A percentile compares a stretch with the other conserved stretches of the same genome.
phyloP scores from a whole-genome alignment of 1,284 basidiomycete genomes.

The Neonothopanus nambi region DNA sequence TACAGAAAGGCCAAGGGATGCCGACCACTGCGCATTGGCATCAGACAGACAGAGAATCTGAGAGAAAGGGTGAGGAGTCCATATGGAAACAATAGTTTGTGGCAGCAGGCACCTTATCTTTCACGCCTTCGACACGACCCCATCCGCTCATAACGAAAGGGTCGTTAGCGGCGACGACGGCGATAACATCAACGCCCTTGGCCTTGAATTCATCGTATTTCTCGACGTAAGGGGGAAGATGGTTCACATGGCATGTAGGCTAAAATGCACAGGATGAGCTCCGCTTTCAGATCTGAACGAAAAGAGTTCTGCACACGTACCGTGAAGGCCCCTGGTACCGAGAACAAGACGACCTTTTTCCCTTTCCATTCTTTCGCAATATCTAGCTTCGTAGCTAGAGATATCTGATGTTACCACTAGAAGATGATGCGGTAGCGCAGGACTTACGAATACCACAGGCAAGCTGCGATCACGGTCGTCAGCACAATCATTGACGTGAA shows the following conservation, averaged over 20 bases:
- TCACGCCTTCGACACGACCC: constrained; percentile 65
- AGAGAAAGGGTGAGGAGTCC: background rate
- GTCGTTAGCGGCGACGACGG: constrained; percentile 73
- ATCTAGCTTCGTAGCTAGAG: constrained; percentile 48
- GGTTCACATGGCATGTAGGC: constrained; percentile 75
- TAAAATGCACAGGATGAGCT: constrained; percentile 25
- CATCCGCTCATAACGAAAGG: constrained; percentile 81
- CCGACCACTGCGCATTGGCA: constrained; percentile 63
- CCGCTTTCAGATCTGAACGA: constrained; percentile 3
- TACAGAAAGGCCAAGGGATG: constrained; percentile 56
- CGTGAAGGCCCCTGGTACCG: constrained; percentile 81
- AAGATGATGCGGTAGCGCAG: background rate
- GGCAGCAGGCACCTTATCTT: constrained; percentile 63
- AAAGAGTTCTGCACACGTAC: constrained; percentile 38
- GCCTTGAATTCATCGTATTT: constrained; percentile 68
- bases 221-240: constrained; percentile 70
- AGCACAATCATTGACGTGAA: constrained; percentile 16
- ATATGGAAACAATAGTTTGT: background rate
- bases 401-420: constrained; percentile 8
- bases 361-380: constrained; percentile 72
- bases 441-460: constrained; percentile 63
- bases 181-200: constrained; percentile 74
- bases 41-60: constrained; percentile 73
- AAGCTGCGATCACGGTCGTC: constrained; percentile 34
- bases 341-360: constrained; percentile 81